A percentile compares a stretch with the other conserved stretches of the same genome.
phyloP scores from a whole-genome alignment of 805 yeast species.

The Cyberlindnera japonica region DNA sequence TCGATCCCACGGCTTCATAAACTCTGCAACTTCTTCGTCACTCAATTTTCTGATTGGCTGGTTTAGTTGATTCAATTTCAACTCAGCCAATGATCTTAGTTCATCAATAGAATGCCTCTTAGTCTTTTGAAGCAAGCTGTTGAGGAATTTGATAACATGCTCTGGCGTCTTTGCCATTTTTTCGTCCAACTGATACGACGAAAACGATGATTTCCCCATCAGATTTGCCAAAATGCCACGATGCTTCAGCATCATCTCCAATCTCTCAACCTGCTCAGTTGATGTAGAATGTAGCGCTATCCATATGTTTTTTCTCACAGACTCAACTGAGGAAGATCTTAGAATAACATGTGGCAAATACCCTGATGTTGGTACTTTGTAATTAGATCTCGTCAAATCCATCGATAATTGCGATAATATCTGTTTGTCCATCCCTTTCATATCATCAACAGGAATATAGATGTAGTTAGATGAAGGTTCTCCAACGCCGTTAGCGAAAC shows the following conservation, averaged over 20 bases:
- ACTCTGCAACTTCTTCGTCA: constrained; percentile 39
- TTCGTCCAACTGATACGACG: constrained; percentile 79
- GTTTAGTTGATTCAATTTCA: constrained; percentile 32
- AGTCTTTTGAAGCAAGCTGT: constrained; percentile 50
- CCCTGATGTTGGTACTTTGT: constrained; percentile 57
- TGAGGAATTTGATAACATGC: constrained; percentile 67
- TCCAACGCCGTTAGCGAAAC: constrained; percentile 42
- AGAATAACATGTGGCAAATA: constrained; percentile 63
- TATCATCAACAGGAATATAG: constrained; percentile 20
- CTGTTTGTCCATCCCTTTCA: constrained; percentile 22
- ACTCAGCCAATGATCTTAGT: constrained; percentile 42
- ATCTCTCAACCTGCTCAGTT: constrained; percentile 52
- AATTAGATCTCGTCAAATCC: constrained; percentile 37
- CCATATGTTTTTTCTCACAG: constrained; percentile 70
- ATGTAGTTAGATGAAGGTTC: constrained; percentile 19
- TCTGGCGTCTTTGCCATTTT: constrained; percentile 86
- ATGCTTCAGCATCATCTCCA: constrained; percentile 57
- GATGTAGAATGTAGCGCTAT: constrained; percentile 64
- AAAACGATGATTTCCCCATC: constrained; percentile 66
- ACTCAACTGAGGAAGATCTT: constrained; percentile 50
- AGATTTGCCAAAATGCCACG: constrained; percentile 70
- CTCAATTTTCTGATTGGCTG: constrained; percentile 21
- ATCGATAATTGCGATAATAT: constrained; percentile 29
- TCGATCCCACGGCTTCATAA: constrained; percentile 87
- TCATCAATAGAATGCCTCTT: constrained; percentile 58